Conservation (phyloP, 306 rosid genomes). For the Quercus wislizeni region DNA sequence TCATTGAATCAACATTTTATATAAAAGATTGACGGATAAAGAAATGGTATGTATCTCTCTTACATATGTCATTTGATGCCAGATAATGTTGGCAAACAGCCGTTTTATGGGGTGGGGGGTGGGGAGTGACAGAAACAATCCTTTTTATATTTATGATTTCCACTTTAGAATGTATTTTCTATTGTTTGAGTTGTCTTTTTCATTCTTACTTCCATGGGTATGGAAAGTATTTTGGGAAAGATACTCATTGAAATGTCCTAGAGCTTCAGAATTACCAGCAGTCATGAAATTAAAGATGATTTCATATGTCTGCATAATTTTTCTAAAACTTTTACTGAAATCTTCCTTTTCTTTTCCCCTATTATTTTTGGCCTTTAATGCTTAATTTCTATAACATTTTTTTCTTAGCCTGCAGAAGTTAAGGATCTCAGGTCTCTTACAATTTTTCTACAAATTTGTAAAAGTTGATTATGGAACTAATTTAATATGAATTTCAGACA, state of each 20-base stretch:
- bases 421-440: background rate
- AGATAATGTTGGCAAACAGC: background rate
- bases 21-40: slow-evolving; percentile 68
- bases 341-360: slow-evolving; percentile 15
- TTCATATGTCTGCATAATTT: slow-evolving; percentile 12
- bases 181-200: background rate
- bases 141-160: background rate
- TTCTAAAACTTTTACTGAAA: background rate
- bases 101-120: background rate
- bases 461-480: background rate
- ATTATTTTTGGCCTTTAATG: background rate
- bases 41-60: slow-evolving; percentile 69
- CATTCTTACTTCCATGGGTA: background rate
- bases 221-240: background rate
- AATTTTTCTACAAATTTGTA: background rate
- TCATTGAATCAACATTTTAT: slow-evolving; percentile 30
- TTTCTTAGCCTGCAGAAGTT: background rate
- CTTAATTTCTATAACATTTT: background rate
- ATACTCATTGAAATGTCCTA: background rate
- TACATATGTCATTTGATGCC: background rate
- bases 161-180: background rate
- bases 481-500: background rate
- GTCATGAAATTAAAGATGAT: slow-evolving; percentile 11
- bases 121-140: background rate
- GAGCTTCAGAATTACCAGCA: slow-evolving; percentile 5